Evolutionary conservation across 2,329 filamentous ascomycete genomes (phyloP).

Genomic region (Sporothrix euskadiensis): DNA sequence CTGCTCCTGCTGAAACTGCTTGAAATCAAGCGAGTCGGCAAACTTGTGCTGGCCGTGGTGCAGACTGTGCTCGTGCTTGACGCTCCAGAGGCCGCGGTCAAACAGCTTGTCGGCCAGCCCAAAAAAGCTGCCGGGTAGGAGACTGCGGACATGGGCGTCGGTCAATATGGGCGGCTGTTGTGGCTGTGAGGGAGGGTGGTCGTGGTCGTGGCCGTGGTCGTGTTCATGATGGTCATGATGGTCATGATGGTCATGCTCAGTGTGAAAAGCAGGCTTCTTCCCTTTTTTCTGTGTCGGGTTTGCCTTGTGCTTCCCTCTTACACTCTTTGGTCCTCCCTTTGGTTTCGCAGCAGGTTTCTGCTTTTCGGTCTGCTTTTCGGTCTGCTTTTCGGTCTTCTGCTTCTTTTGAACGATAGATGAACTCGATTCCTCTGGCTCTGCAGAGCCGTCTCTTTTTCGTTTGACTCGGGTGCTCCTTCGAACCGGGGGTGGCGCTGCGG

Average conservation of each 20-base stretch:
- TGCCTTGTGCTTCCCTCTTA: not conserved
- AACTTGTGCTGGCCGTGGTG: constrained; percentile 1
- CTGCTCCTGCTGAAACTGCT: constrained; percentile 15
- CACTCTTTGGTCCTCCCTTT: not conserved
- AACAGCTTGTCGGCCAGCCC: constrained; percentile 28
- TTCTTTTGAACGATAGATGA: not conserved
- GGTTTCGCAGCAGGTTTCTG: not conserved
- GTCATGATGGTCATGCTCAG: not conserved
- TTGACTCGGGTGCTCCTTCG: not conserved
- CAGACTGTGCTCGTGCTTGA: constrained; percentile 22
- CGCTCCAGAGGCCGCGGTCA: constrained; percentile 27
- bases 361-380: too few species aligned
- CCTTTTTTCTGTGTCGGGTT: too few species aligned
- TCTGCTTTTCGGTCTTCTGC: not conserved
- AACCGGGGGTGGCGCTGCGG: not conserved
- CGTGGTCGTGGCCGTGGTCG: not conserved
- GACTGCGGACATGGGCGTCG: constrained; percentile 22
- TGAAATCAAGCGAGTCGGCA: constrained; percentile 2
- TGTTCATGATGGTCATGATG: not conserved
- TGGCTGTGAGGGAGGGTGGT: not conserved
- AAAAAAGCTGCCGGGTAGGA: constrained; percentile 28
- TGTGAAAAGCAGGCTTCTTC: not conserved
- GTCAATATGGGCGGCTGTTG: not conserved
- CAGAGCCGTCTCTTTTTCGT: not conserved
- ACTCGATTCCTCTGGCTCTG: not conserved